A percentile compares a stretch with the other conserved stretches of the same genome.
These are phyloP conservation scores for Helicocarpus griseus DNA, from an alignment of 2,329 filamentous ascomycete species.

Conservation along the genomic window DNA sequence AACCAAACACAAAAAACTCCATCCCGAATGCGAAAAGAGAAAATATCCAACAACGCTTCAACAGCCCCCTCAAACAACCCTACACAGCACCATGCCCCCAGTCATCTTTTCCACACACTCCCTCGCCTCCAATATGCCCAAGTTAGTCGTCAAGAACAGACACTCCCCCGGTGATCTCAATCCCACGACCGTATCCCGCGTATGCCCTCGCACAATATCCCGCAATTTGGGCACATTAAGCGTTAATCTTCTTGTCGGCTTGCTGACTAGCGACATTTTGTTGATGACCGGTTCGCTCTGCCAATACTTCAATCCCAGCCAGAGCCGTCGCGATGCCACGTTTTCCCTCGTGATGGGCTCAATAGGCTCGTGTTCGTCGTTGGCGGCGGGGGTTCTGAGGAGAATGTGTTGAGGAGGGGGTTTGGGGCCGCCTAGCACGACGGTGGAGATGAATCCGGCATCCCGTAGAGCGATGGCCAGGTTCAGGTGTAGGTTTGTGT, in stretches of 20 bases:
- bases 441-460: slow-evolving; percentile 68
- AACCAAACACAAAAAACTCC: slow-evolving; percentile 21
- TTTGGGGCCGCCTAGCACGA: slow-evolving; percentile 60
- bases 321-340: slow-evolving; percentile 64
- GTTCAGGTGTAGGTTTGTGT: slow-evolving; percentile 68
- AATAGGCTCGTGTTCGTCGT: slow-evolving; percentile 25
- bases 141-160: slow-evolving; percentile 67
- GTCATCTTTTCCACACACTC: slow-evolving; percentile 73
- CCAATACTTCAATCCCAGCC: slow-evolving; percentile 87
- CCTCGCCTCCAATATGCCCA: slow-evolving; percentile 68
- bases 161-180: slow-evolving; percentile 69
- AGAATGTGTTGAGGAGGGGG: slow-evolving; percentile 46
- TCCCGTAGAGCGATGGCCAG: slow-evolving; percentile 70
- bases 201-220: slow-evolving; percentile 58
- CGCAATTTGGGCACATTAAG: slow-evolving; percentile 54
- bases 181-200: slow-evolving; percentile 58
- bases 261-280: slow-evolving; percentile 57
- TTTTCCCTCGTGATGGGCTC: slow-evolving; percentile 58
- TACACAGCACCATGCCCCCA: slow-evolving; percentile 70
- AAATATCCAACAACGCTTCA: background rate
- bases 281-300: slow-evolving; percentile 69
- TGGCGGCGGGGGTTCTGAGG: slow-evolving; percentile 40
- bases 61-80: slow-evolving; percentile 42
- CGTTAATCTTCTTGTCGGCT: slow-evolving; percentile 63
- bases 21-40: slow-evolving; percentile 23